Evolutionary conservation across 2,329 filamentous ascomycete species (phyloP), one percentile per base, ranked within the genome.

Genomic region (Stagonosporopsis rhizophila): DNA sequence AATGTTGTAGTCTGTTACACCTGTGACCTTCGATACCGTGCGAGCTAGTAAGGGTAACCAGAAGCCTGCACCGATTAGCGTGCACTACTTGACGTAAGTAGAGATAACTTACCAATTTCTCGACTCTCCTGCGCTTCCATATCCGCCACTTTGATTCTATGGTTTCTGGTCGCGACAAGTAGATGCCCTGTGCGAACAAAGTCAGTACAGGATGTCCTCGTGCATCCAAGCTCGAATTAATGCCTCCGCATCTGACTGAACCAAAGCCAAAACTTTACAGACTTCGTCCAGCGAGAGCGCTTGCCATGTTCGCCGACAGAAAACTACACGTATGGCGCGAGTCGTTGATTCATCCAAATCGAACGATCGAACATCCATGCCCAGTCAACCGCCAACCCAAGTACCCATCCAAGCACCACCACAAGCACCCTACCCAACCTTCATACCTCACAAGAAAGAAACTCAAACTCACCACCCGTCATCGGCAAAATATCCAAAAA

Each of bases 401-500:
- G n/a, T n/a, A n/a, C n/a, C n/a, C n/a, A n/a, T n/a, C n/a, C n/a
- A n/a, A n/a, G n/a, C n/a, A n/a, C n/a, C n/a, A n/a, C n/a, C n/a
- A n/a, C n/a, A n/a, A n/a, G n/a, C n/a, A n/a, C n/a, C n/a, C n/a
- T n/a, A n/a, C n/a, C n/a, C n/a, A n/a, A n/a, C n/a, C n/a, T n/a
- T n/a, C n/a, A n/a, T n/a, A n/a, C n/a, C n/a, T n/a, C n/a, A n/a
- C n/a, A n/a, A 15, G n/a, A 23, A 20, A 27, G 4, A 38, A 6
- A 38, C 23, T 2, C 7, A 42, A 42, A 66, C 64, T 50, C 37
- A 68, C 93, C 93, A 0, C 82, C 82, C 0, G 90, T 89, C 47
- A 98, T 85, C 0, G 95, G 95, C 80, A 96, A 85, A 69, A 97
- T 96, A 78, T 98, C 94, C 66, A 98, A 83, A 77, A 98, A 98